Base-by-base conservation (phyloP, 169 alveolate genomes). In the Plasmodium coatneyi region DNA sequence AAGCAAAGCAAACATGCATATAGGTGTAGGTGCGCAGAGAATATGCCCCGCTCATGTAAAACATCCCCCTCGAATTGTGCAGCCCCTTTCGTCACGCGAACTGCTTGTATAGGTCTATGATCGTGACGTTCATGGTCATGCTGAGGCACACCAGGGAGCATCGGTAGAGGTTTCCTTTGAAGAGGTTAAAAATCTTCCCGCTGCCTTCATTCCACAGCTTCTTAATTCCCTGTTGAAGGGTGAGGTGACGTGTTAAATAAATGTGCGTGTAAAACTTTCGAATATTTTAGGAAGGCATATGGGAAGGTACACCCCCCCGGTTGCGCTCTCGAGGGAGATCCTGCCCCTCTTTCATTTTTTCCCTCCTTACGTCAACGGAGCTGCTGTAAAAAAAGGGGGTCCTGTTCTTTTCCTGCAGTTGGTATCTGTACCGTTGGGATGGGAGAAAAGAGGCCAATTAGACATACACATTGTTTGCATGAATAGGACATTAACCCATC, bases 101-200 rank as follows among this genome's bases (percentile, higher is more conserved):
- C 30, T 89, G 60, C 82, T 79, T 89, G 49, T 56, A 54, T 30
- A 80, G 46, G 22, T 89, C 89, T 14, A 89, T 56, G 7, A 89
- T 43, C 9, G 94, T 79, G 7, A 89, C 87, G 39, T 89, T 89
- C 25, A 89, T 89, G 22, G 90, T 30, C 87, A 89, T 80, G 54
- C 89, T 89, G 49, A 89, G 82, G 43, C 94, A 56, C n/a, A 89
- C 72, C 22, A 89, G 80, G 30, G 49, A 78, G n/a, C 94, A 89
- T 25, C 94, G 52, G 30, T 89, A 89, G 14, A 89, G 22, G 41
- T 78, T 79, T 54, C 94, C 94, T 39, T 89, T 89, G 71, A 79
- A 89, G 32, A 89, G 71, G 36, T 80, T 89, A 1, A 79, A 41
- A 56, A 89, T 46, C 7, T 30, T 70, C 82, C 94, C 90, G 16